These are phyloP conservation scores for Chytriomyces hyalinus DNA, from an alignment of 192 early-diverging fungal species.

Conservation along the genomic window DNA sequence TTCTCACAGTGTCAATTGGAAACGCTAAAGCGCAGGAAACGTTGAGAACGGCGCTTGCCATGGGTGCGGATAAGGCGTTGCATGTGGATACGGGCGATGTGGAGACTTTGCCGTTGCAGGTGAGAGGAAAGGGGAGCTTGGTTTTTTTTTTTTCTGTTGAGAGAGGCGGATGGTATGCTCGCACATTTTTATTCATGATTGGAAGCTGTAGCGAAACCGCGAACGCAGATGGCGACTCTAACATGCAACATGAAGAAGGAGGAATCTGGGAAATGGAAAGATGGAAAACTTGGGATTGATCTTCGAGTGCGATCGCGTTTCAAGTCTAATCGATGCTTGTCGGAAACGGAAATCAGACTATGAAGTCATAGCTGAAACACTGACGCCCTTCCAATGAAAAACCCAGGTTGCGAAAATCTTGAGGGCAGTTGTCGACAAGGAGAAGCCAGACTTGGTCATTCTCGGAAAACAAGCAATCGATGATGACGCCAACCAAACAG, in stretches of 20 bases:
- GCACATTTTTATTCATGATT: background rate
- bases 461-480: slow-evolving; percentile 99
- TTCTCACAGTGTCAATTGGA: slow-evolving; percentile 89
- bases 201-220: background rate
- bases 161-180: background rate
- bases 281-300: background rate
- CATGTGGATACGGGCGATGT: slow-evolving; percentile 85
- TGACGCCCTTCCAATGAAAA: too few species aligned
- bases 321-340: background rate
- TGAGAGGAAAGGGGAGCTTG: slow-evolving; percentile 26
- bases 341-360: background rate
- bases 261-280: background rate
- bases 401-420: slow-evolving; percentile 87
- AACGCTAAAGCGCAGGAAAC: slow-evolving; percentile 88
- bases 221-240: background rate
- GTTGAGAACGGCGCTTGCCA: slow-evolving; percentile 93
- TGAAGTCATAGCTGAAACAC: background rate
- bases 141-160: background rate
- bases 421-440: slow-evolving; percentile 83
- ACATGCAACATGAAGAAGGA: background rate
- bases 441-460: slow-evolving; percentile 92
- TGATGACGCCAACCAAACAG: slow-evolving; percentile 96
- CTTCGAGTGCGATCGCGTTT: background rate
- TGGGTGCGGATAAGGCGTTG: slow-evolving; percentile 95
- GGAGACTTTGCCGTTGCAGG: slow-evolving; percentile 73